Percentiles rank a stretch among this genome's conserved stretches.
Evolutionary conservation across 805 yeast species (phyloP).

Genomic region (Monosporozyma unispora): DNA sequence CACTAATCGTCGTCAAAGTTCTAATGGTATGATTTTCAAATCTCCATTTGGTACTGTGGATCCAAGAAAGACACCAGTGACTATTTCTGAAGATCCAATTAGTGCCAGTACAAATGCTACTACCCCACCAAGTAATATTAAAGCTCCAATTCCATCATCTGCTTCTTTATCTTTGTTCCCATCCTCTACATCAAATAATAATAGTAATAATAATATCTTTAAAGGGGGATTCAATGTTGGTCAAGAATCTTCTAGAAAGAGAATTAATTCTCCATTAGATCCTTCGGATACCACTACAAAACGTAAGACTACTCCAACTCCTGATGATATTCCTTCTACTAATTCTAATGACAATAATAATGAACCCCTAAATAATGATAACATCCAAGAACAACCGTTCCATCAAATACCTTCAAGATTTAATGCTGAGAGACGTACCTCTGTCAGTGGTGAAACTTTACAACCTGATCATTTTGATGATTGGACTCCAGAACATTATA

Average conservation of each 20-base stretch:
- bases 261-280: constrained; percentile 4
- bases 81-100: neutral
- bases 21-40: neutral
- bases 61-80: neutral
- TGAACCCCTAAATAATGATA: neutral
- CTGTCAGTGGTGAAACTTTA: constrained; percentile 83
- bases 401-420: constrained; percentile 33
- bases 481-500: constrained; percentile 59
- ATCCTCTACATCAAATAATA: neutral
- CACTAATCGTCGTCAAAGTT: neutral
- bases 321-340: neutral
- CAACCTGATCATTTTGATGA: constrained; percentile 66
- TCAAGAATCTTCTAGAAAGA: constrained; percentile 1
- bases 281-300: constrained; percentile 1
- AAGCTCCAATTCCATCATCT: neutral
- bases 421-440: constrained; percentile 77
- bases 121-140: neutral
- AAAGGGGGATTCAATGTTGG: constrained; percentile 4
- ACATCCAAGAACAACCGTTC: neutral
- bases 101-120: neutral
- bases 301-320: neutral
- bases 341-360: neutral
- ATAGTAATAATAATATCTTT: neutral
- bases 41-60: neutral
- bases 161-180: neutral